Evolutionary conservation across 208 protist species (phyloP).

Genomic region (Trypanosoma vivax): DNA sequence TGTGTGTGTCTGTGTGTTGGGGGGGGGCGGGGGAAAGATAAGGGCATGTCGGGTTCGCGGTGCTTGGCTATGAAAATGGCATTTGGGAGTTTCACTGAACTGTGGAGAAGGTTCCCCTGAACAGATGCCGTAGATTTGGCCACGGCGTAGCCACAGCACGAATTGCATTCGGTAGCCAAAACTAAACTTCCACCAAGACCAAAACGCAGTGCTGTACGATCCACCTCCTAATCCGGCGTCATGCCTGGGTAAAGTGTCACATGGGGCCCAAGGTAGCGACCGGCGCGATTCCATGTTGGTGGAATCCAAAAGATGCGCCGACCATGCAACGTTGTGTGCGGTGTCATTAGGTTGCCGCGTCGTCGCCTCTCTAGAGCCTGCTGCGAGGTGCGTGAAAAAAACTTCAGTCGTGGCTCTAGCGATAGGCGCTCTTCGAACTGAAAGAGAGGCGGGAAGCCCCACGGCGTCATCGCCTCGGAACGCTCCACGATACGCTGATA

Average conservation of each 20-base stretch:
- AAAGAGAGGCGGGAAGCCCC: constrained; percentile 88
- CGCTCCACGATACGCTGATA: constrained; percentile 89
- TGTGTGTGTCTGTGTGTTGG: too few species aligned
- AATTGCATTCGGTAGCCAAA: not conserved
- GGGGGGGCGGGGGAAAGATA: too few species aligned
- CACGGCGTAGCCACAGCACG: not conserved
- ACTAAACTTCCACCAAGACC: not conserved
- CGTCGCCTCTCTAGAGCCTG: constrained; percentile 74
- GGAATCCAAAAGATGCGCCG: constrained; percentile 87
- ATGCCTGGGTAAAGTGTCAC: constrained; percentile 83
- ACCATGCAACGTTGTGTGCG: constrained; percentile 63
- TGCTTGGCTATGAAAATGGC: too few species aligned
- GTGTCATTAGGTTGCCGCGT: constrained; percentile 60
- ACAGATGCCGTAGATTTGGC: not conserved
- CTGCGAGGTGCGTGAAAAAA: constrained; percentile 75
- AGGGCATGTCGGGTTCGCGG: too few species aligned
- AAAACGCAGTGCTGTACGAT: not conserved
- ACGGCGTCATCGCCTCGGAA: constrained; percentile 87
- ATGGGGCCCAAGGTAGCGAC: constrained; percentile 73
- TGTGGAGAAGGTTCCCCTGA: too few species aligned
- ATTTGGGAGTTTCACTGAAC: too few species aligned
- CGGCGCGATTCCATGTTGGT: constrained; percentile 79
- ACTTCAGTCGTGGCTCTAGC: constrained; percentile 80
- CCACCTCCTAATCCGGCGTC: constrained; percentile 56
- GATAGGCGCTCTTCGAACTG: constrained; percentile 88